Conservation (phyloP, 495 filamentous ascomycete genomes). For the Annulohypoxylon moriforme region DNA sequence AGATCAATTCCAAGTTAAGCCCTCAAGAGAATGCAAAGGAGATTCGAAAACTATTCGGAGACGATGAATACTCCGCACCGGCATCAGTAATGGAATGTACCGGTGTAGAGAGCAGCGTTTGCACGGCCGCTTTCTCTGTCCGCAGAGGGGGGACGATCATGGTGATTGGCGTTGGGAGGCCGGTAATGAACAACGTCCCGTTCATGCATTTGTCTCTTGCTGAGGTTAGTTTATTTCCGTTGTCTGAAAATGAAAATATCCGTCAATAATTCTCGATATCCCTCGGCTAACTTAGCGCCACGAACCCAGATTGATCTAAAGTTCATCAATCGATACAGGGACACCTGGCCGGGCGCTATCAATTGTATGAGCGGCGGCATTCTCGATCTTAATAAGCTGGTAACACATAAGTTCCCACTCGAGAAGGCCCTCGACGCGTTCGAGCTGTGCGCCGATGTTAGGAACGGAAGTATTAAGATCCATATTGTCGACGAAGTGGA, state of each 20-base stretch:
- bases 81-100: conserved; percentile 72
- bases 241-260: conserved; percentile 1
- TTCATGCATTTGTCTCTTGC: conserved; percentile 74
- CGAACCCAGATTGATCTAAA: conserved; percentile 66
- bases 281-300: conserved; percentile 20
- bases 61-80: conserved; percentile 63
- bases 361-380: conserved; percentile 59
- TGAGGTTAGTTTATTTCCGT: conserved; percentile 51
- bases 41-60: conserved; percentile 64
- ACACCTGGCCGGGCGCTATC: conserved; percentile 71
- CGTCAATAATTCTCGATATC: conserved; percentile 2
- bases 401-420: conserved; percentile 65
- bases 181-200: conserved; percentile 70
- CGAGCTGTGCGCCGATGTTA: conserved; percentile 60
- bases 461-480: conserved; percentile 67
- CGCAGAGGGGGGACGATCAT: conserved; percentile 69
- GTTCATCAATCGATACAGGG: conserved; percentile 72
- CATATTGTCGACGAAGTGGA: conserved; percentile 67
- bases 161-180: conserved; percentile 71
- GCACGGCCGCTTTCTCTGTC: conserved; percentile 66
- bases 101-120: conserved; percentile 69
- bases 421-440: conserved; percentile 68
- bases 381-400: conserved; percentile 63
- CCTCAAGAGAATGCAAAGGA: conserved; percentile 63
- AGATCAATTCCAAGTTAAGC: conserved; percentile 57